Conservation (phyloP, 139 green algal species). For the Chlamydomonas urium region DNA sequence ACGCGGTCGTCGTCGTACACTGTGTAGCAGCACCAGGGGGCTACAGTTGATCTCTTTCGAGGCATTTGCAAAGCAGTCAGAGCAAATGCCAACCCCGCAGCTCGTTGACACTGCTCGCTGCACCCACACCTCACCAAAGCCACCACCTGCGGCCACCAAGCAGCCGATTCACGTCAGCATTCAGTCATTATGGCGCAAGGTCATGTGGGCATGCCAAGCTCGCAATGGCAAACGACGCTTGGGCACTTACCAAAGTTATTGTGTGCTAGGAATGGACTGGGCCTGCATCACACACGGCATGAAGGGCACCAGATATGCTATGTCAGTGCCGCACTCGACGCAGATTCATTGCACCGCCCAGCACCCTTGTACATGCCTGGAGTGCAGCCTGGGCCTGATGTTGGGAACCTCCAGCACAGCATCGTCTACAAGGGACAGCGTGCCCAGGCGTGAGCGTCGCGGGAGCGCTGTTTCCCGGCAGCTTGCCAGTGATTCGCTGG, state of each 20-base stretch:
- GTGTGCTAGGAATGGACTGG: conserved; percentile 48
- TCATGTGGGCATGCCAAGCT: too few relatives aligned
- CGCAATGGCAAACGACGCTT: too few relatives aligned
- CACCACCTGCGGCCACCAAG: too few relatives aligned
- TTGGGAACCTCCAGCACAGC: neutral
- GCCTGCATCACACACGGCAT: conserved; percentile 21
- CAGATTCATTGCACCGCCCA: neutral
- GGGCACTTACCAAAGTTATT: conserved; percentile 88
- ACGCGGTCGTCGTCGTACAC: conserved; percentile 76
- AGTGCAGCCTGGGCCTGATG: neutral
- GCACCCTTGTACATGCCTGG: neutral
- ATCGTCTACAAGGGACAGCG: neutral
- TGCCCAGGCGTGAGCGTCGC: neutral
- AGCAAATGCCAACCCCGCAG: too few relatives aligned
- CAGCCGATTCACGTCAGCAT: too few relatives aligned
- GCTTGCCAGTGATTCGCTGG: too few relatives aligned
- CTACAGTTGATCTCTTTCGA: too few relatives aligned
- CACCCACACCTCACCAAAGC: conserved; percentile 61
- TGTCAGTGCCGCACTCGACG: neutral
- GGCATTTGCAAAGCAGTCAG: too few relatives aligned
- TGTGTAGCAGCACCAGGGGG: conserved; percentile 19
- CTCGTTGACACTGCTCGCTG: too few relatives aligned
- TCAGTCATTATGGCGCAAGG: too few relatives aligned
- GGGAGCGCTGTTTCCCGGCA: too few relatives aligned
- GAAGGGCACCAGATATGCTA: neutral